These are phyloP conservation scores for Paraconiothyrium sp. DNA, from an alignment of 2,329 filamentous ascomycete species.

Conservation along the genomic window DNA sequence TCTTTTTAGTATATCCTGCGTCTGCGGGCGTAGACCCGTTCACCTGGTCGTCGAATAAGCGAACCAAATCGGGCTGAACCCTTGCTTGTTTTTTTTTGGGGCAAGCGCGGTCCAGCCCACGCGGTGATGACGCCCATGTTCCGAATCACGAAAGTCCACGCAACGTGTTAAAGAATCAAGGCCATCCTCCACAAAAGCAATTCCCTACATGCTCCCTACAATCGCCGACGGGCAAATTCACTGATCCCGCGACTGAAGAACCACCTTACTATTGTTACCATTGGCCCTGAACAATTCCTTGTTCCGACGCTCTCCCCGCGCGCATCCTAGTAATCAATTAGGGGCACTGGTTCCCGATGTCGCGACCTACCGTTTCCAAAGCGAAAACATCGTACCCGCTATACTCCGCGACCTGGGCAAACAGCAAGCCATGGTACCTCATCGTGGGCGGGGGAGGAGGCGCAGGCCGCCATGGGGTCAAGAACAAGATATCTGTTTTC, in stretches of 20 bases:
- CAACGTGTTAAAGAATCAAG: constrained; percentile 22
- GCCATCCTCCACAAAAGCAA: not conserved
- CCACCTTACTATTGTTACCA: not conserved
- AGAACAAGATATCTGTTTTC: constrained; percentile 59
- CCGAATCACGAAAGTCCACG: constrained; percentile 21
- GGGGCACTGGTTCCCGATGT: constrained; percentile 31
- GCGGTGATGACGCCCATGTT: constrained; percentile 17
- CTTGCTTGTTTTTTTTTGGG: constrained; percentile 17
- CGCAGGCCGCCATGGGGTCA: constrained; percentile 60
- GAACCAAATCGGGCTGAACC: constrained; percentile 17
- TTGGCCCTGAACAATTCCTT: not conserved
- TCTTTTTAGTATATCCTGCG: too few relatives aligned
- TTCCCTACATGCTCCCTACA: not conserved
- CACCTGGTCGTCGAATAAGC: constrained; percentile 24
- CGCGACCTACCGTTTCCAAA: constrained; percentile 43
- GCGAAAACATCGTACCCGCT: constrained; percentile 71
- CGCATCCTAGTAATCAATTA: constrained; percentile 19
- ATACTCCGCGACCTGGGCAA: constrained; percentile 89
- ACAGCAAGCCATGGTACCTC: constrained; percentile 73
- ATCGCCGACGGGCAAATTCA: not conserved
- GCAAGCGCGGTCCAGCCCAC: constrained; percentile 3
- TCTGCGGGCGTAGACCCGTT: not conserved
- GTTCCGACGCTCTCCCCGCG: constrained; percentile 10
- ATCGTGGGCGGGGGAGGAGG: constrained; percentile 90
- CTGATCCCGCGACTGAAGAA: not conserved